Evolutionary conservation across 2,329 filamentous ascomycete species (phyloP).

Genomic region (Leptographium galeiforme): DNA sequence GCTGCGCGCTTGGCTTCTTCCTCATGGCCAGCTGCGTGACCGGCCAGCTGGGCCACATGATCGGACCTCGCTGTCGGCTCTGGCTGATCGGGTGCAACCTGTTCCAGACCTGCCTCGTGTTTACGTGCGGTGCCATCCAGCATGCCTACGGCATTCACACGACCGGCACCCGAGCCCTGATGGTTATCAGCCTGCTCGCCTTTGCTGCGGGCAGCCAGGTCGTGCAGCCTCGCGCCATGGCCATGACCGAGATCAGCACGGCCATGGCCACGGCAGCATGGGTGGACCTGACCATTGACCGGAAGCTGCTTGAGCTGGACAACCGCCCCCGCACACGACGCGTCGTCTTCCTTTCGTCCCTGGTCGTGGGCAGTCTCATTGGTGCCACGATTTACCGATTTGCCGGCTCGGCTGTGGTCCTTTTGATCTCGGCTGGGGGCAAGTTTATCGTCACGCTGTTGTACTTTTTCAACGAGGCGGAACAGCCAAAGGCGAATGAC

Average conservation of each 20-base stretch:
- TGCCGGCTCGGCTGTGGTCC: conserved; percentile 27
- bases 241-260: conserved; percentile 48
- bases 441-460: conserved; percentile 31
- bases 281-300: conserved; percentile 45
- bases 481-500: conserved; percentile 14
- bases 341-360: conserved; percentile 31
- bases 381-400: conserved; percentile 36
- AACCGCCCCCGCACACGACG: conserved; percentile 39
- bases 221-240: conserved; percentile 38
- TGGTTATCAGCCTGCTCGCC: conserved; percentile 36
- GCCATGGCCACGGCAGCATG: conserved; percentile 53
- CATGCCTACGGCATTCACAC: conserved; percentile 23
- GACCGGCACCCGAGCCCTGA: conserved; percentile 24
- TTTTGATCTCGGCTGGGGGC: conserved; percentile 29
- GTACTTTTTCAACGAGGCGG: conserved; percentile 28
- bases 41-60: conserved; percentile 40
- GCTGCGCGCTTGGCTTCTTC: conserved; percentile 40
- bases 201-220: conserved; percentile 46
- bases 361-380: conserved; percentile 34
- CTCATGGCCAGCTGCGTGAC: conserved; percentile 39
- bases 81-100: conserved; percentile 43
- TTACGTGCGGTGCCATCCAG: conserved; percentile 36
- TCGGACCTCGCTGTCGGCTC: conserved; percentile 34
- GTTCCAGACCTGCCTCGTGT: conserved; percentile 40
- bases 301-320: conserved; percentile 26